These are phyloP conservation scores for Dissoconium aciculare DNA, from an alignment of 2,329 filamentous ascomycete genomes.

Conservation along the genomic window DNA sequence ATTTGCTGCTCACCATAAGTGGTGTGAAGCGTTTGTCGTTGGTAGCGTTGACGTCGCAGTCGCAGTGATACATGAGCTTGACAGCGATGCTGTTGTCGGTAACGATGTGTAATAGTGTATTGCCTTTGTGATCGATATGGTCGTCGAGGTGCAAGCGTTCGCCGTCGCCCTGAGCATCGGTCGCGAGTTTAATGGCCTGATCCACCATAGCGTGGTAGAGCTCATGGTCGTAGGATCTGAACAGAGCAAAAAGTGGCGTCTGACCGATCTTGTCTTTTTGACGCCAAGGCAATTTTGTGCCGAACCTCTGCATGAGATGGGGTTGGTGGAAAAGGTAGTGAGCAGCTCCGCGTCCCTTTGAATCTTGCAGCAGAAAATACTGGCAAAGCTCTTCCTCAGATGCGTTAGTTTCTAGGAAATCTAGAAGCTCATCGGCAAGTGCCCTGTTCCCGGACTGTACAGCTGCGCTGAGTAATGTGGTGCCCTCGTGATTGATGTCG, in stretches of 20 bases:
- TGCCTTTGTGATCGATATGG: constrained; percentile 83
- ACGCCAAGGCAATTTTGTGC: constrained; percentile 68
- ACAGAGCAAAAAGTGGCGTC: constrained; percentile 91
- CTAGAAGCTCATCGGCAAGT: constrained; percentile 59
- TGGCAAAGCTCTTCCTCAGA: constrained; percentile 42
- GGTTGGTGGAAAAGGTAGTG: constrained; percentile 94
- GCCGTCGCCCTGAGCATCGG: constrained; percentile 58
- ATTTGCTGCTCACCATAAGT: constrained; percentile 97
- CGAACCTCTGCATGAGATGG: constrained; percentile 60
- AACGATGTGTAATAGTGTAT: constrained; percentile 89
- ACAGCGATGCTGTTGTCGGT: constrained; percentile 67
- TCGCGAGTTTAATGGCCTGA: constrained; percentile 60
- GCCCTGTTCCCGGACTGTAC: constrained; percentile 68
- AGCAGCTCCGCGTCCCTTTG: constrained; percentile 74
- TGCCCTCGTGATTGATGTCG: constrained; percentile 79
- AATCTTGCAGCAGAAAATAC: constrained; percentile 66
- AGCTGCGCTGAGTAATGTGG: constrained; percentile 76
- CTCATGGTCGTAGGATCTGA: constrained; percentile 84
- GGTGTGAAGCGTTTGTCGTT: constrained; percentile 94
- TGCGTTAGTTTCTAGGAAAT: constrained; percentile 46
- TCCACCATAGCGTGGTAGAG: constrained; percentile 81
- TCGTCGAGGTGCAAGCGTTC: constrained; percentile 78
- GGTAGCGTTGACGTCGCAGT: constrained; percentile 87
- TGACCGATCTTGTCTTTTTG: constrained; percentile 92
- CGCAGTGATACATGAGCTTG: constrained; percentile 65